Base-by-base conservation (phyloP, 805 yeast genomes). In the Spathaspora arborariae region DNA sequence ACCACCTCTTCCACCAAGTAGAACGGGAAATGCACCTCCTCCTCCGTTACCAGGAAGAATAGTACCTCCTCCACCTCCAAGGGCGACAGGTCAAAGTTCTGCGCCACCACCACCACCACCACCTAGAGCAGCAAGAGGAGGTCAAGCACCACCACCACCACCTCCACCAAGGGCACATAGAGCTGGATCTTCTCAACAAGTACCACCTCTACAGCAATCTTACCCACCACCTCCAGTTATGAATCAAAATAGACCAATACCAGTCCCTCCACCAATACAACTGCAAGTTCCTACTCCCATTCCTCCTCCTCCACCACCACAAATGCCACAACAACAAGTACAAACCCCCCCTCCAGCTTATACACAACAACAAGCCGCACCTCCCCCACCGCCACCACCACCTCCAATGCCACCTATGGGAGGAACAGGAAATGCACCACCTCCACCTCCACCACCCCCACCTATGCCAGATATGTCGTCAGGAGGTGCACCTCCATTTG, bases 391-490 rank as follows among this genome's bases (percentile, higher is more conserved):
- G 10, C 66, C 73, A 13, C 52, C 56, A 18, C 67, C 68, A 40
- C 75, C 71, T 27, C 75, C 71, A 20, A 74, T 74, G n/a, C 73
- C 70, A 24, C 63, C 62, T 20, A 67, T 74, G 4, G 74, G 74
- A 11, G 68, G 70, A 18, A 63, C 65, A 18, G 48, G 58, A 6
- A 15, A 10, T 24, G 47, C 53, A 5, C 57, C 75, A 8, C 72
- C 68, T 1, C 71, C 58, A 46, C 65, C 56, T 41, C 58, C 51
- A 45, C 49, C 51, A 8, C 53, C 60, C 6, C 54, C 56, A n/a
- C 53, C 60, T 11, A 30, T 30, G 35, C 56, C 44, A 16, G 36
- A 36, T 18, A 27, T 9, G 26, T 15, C 43, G 9, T 11, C n/a
- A 51, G 30, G 34, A 26, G 38, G 39, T 10, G 42, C 51, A 2